Evolutionary conservation across 75 land plant genomes (phyloP).

Genomic region (Cryptomeria japonica): DNA sequence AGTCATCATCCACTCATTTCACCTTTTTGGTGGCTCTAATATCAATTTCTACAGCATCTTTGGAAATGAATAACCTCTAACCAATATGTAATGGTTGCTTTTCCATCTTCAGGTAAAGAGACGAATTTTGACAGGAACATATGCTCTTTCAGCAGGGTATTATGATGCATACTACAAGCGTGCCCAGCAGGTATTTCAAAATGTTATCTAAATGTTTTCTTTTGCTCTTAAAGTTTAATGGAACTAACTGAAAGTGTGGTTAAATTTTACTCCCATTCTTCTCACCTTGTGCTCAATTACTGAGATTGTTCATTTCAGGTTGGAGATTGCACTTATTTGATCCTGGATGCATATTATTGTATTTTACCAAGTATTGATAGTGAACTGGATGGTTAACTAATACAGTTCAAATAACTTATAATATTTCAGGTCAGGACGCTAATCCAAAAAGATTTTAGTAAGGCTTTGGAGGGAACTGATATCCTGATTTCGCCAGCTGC

Average conservation of each 20-base stretch:
- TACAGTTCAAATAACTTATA: constrained; percentile 11
- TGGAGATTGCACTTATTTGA: not conserved
- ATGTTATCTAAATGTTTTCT: not conserved
- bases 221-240: not conserved
- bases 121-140: constrained; percentile 95
- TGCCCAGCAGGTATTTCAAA: constrained; percentile 84
- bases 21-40: not conserved
- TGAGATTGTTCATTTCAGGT: not conserved
- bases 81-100: not conserved
- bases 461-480: constrained; percentile 66
- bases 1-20: not conserved
- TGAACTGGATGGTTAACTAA: not conserved
- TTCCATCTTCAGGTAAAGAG: constrained; percentile 73
- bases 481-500: constrained; percentile 90
- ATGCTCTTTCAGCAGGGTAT: constrained; percentile 96
- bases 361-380: not conserved
- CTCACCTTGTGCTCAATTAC: not conserved
- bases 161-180: constrained; percentile 98
- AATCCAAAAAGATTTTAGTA: constrained; percentile 73
- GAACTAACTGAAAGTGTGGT: not conserved
- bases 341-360: not conserved
- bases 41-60: not conserved
- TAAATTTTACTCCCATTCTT: not conserved
- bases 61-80: not conserved
- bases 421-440: constrained; percentile 81